Evolutionary conservation across 148 eudicot species (phyloP).

Genomic region (Nyssa sinensis): DNA sequence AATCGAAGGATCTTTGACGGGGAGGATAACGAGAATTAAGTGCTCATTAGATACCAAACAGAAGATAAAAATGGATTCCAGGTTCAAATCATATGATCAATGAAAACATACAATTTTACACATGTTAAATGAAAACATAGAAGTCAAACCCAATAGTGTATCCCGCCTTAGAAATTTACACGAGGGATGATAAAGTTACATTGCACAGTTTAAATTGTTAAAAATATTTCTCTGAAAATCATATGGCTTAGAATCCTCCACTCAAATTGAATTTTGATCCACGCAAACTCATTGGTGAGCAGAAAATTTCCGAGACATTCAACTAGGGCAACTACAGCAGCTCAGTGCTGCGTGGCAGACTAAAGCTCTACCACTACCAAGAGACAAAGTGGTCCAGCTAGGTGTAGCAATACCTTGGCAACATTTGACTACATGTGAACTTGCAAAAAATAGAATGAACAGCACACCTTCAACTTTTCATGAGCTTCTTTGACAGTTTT

Average conservation of each 20-base stretch:
- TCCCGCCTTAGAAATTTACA: neutral
- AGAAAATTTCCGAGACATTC: no score
- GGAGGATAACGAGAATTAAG: no score
- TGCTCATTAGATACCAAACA: neutral
- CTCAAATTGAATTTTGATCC: neutral
- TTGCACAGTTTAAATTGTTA: neutral
- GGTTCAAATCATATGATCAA: neutral
- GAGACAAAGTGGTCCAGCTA: neutral
- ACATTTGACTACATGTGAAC: conserved; percentile 11
- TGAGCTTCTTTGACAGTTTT: conserved; percentile 90
- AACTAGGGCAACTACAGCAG: neutral
- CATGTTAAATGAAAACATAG: neutral
- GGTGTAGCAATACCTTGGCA: conserved; percentile 7
- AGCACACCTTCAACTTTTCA: conserved; percentile 78
- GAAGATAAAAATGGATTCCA: neutral
- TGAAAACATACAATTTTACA: neutral
- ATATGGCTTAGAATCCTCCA: neutral
- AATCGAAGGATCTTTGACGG: no score
- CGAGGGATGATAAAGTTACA: neutral
- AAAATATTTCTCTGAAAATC: neutral
- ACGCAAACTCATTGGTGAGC: neutral
- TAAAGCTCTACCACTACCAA: neutral
- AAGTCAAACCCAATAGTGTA: neutral
- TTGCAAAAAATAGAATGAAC: conserved; percentile 9
- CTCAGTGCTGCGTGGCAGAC: no score